These are phyloP conservation scores for Leccinum fuscescens DNA, from an alignment of 1,284 basidiomycete genomes.

Conservation along the genomic window DNA sequence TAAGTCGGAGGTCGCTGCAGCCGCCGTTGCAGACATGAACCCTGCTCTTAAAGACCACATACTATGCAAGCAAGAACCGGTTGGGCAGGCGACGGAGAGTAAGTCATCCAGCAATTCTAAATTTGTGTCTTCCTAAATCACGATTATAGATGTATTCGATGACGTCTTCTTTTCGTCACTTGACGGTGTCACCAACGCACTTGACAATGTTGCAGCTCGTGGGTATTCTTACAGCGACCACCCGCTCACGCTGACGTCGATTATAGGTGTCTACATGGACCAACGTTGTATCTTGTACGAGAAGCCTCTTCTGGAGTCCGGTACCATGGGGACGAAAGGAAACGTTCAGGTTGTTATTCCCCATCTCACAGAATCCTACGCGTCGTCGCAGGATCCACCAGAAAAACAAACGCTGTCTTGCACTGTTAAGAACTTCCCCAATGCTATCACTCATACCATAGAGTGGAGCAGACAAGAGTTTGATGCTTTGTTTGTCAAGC, in stretches of 20 bases:
- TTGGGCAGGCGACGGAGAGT: conserved; percentile 93
- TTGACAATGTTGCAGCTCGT: conserved; percentile 97
- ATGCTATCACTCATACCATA: conserved; percentile 98
- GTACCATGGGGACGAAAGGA: conserved; percentile 97
- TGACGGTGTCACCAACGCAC: conserved; percentile 98
- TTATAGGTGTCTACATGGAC: conserved; percentile 93
- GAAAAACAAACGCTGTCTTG: conserved; percentile 98
- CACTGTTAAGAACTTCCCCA: conserved; percentile 99
- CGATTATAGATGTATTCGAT: conserved; percentile 74
- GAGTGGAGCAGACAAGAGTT: conserved; percentile 98
- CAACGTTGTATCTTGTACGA: conserved; percentile 96
- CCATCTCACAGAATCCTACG: conserved; percentile 95
- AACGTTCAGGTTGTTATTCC: conserved; percentile 98
- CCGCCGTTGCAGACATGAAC: conserved; percentile 96
- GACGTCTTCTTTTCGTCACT: conserved; percentile 87
- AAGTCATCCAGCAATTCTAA: conserved; percentile 32
- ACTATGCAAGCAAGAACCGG: conserved; percentile 87
- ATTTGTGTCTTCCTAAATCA: conserved; percentile 4
- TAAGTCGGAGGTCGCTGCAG: conserved; percentile 94
- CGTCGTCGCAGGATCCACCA: conserved; percentile 97
- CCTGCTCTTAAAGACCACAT: conserved; percentile 90
- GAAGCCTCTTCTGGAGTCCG: conserved; percentile 96
- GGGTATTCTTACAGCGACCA: conserved; percentile 32
- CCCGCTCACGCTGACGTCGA: conserved; percentile 4
- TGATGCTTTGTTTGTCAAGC: conserved; percentile 92